These are phyloP conservation scores for Spizellomyces punctatus DNA, from an alignment of 192 early-diverging fungal species.

Conservation along the genomic window DNA sequence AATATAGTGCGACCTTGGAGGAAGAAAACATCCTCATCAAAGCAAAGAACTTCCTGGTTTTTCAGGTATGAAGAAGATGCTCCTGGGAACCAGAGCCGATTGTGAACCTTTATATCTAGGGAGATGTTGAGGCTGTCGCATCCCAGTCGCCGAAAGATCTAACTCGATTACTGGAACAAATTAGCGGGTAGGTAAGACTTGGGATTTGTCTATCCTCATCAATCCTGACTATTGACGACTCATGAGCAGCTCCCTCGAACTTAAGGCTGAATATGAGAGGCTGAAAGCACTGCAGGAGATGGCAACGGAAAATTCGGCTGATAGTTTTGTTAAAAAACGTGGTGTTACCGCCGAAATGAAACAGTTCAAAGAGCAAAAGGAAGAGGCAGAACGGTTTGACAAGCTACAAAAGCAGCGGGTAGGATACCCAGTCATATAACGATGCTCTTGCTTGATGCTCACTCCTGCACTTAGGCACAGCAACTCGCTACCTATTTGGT, in stretches of 20 bases:
- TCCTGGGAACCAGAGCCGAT: not conserved
- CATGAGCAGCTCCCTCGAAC: slow-evolving; percentile 72
- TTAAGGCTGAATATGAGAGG: slow-evolving; percentile 85
- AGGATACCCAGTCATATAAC: slow-evolving; percentile 10
- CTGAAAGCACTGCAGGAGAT: slow-evolving; percentile 81
- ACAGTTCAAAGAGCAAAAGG: slow-evolving; percentile 89
- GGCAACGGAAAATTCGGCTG: slow-evolving; percentile 83
- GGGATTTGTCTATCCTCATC: not conserved
- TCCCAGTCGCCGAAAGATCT: slow-evolving; percentile 95
- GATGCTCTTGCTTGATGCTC: not conserved
- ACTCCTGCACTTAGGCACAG: slow-evolving; percentile 48
- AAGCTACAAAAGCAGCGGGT: slow-evolving; percentile 61
- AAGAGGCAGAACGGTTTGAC: slow-evolving; percentile 85
- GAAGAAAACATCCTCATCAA: slow-evolving; percentile 91
- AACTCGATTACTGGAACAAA: slow-evolving; percentile 92
- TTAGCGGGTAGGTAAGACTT: slow-evolving; percentile 67
- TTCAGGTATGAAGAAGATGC: slow-evolving; percentile 59
- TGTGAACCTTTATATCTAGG: slow-evolving; percentile 38
- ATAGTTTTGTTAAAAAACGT: slow-evolving; percentile 90
- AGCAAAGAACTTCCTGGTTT: slow-evolving; percentile 97
- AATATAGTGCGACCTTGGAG: slow-evolving; percentile 81
- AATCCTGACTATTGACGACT: not conserved
- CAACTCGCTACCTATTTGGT: slow-evolving; percentile 72
- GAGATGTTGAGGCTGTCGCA: slow-evolving; percentile 95
- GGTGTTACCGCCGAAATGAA: slow-evolving; percentile 90